Conservation (phyloP, 495 filamentous ascomycete genomes). For the Delitschia confertaspora region DNA sequence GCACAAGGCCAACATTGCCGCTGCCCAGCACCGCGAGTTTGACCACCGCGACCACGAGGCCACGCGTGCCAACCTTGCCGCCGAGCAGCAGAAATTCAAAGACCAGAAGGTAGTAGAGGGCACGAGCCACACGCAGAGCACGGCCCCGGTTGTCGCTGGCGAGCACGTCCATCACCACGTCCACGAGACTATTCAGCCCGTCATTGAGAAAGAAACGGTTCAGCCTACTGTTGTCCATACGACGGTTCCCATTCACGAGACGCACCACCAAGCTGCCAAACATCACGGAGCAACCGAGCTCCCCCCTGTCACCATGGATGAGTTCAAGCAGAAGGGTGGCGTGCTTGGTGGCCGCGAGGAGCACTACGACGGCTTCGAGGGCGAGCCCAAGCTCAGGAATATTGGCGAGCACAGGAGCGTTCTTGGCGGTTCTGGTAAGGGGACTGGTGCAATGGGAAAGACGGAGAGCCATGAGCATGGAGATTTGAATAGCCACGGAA, state of each 20-base stretch:
- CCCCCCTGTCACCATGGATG: conserved; percentile 51
- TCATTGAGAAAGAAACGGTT: conserved; percentile 54
- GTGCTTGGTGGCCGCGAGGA: conserved; percentile 46
- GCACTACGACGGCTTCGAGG: conserved; percentile 48
- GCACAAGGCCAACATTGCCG: conserved; percentile 38
- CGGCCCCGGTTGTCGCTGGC: conserved; percentile 43
- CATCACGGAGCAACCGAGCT: conserved; percentile 50
- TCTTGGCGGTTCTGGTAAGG: conserved; percentile 31
- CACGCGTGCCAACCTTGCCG: conserved; percentile 38
- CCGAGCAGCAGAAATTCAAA: conserved; percentile 45
- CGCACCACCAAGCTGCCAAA: conserved; percentile 51
- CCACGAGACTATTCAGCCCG: conserved; percentile 56
- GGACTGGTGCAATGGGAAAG: neutral
- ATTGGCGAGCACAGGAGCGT: conserved; percentile 40
- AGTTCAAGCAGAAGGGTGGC: conserved; percentile 52
- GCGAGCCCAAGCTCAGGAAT: conserved; percentile 45
- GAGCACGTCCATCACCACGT: conserved; percentile 56
- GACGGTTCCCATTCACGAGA: conserved; percentile 58
- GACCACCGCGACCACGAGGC: conserved; percentile 45
- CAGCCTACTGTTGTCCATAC: conserved; percentile 58
- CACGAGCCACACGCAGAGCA: conserved; percentile 40
- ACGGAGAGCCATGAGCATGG: neutral
- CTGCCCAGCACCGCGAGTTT: conserved; percentile 46
- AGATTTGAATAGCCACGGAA: neutral
- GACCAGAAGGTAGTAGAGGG: conserved; percentile 41